Percentiles rank a stretch among this genome's conserved stretches.
Evolutionary conservation across 371 early-diverging fungal genomes (phyloP).

Genomic region (Lichtheimia ramosa): DNA sequence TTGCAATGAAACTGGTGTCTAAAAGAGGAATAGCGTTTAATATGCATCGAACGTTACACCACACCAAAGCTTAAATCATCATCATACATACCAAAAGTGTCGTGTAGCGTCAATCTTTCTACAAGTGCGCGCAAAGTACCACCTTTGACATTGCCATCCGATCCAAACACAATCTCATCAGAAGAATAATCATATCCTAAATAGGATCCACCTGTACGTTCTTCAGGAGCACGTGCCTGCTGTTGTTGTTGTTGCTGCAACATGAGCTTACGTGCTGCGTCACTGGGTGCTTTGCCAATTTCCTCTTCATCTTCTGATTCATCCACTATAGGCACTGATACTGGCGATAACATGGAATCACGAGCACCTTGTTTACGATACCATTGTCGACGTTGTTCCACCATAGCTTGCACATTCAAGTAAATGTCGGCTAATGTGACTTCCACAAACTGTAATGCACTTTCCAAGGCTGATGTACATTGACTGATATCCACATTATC

Average conservation of each 20-base stretch:
- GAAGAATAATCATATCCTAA: conserved; percentile 70
- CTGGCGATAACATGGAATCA: background rate
- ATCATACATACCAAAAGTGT: conserved; percentile 44
- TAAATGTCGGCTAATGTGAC: conserved; percentile 39
- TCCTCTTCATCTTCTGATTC: conserved; percentile 41
- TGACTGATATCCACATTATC: conserved; percentile 28
- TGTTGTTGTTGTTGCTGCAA: conserved; percentile 1
- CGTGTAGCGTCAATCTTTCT: conserved; percentile 88
- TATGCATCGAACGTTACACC: conserved; percentile 5
- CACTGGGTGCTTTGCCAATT: conserved; percentile 47
- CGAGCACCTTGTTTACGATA: conserved; percentile 11
- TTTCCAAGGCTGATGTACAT: conserved; percentile 30
- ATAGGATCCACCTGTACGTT: background rate
- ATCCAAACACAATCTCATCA: conserved; percentile 74
- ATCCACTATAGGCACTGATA: background rate
- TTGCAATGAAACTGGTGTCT: conserved; percentile 76
- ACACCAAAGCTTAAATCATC: background rate
- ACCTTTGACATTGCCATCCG: conserved; percentile 81
- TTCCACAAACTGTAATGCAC: conserved; percentile 41
- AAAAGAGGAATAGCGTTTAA: background rate
- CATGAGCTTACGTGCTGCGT: background rate
- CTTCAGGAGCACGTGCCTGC: background rate
- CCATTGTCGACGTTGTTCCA: conserved; percentile 38
- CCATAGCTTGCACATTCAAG: conserved; percentile 36
- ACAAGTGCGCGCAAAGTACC: conserved; percentile 84